A percentile compares a stretch with the other conserved stretches of the same genome.
Conservation (phyloP, 2,329 filamentous ascomycete species). For the Tolypocladium ophioglossoides region DNA sequence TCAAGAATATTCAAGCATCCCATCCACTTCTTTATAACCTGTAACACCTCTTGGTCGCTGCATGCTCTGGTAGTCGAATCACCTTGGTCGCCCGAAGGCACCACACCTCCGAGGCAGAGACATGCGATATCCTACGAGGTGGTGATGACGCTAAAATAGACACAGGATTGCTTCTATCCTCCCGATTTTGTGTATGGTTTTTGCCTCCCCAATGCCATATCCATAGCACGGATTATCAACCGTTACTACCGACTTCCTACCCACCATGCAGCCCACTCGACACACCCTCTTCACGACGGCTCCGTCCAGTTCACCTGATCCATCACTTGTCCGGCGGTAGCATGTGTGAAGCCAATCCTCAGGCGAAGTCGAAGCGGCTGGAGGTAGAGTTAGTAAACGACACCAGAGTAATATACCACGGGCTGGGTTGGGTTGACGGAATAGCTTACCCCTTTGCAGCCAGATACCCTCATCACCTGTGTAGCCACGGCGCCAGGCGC, state of each 20-base stretch:
- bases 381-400: conserved; percentile 7
- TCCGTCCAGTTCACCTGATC: conserved; percentile 98
- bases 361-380: conserved; percentile 78
- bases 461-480: conserved; percentile 80
- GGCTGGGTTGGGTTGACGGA: not conserved
- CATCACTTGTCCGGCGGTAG: conserved; percentile 58
- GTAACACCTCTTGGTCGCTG: not conserved
- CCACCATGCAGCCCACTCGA: not conserved
- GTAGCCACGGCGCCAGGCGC: conserved; percentile 71
- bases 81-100: not conserved
- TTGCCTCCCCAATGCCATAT: not conserved
- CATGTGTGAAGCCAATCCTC: conserved; percentile 70
- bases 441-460: conserved; percentile 75
- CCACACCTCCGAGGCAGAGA: not conserved
- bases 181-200: not conserved
- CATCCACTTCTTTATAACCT: not conserved
- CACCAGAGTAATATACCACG: not conserved
- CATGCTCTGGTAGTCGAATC: not conserved
- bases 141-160: not conserved
- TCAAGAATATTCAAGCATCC: not conserved
- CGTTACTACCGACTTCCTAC: no score
- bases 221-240: not conserved
- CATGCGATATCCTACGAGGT: not conserved
- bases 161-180: not conserved
- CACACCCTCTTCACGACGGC: conserved; percentile 33